Percentiles rank a stretch among this genome's conserved stretches.
phyloP scores from a whole-genome alignment of 2,329 filamentous ascomycete genomes.

The Graphiopsis chlorocephala region DNA sequence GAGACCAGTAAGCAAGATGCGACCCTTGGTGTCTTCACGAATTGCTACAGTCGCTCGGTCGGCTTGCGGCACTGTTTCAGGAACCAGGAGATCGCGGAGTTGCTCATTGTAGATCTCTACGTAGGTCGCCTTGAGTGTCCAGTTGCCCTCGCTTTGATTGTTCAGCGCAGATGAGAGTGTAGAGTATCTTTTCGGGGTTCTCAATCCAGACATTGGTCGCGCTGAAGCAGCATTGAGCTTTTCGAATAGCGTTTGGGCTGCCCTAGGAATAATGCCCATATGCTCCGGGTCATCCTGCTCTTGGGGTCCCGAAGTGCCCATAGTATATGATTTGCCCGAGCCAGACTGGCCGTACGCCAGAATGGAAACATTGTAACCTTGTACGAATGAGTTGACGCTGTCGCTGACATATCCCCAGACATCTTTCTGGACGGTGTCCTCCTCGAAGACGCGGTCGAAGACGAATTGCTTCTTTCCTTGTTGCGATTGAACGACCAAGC shows the following conservation, averaged over 20 bases:
- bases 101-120: slow-evolving; percentile 93
- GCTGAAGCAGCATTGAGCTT: slow-evolving; percentile 71
- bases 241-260: slow-evolving; percentile 82
- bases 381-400: slow-evolving; percentile 82
- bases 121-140: slow-evolving; percentile 82
- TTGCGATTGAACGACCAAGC: slow-evolving; percentile 80
- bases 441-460: slow-evolving; percentile 90
- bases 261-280: slow-evolving; percentile 92
- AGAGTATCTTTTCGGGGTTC: slow-evolving; percentile 76
- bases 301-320: slow-evolving; percentile 86
- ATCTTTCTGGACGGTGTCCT: slow-evolving; percentile 80
- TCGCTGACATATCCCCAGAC: slow-evolving; percentile 93
- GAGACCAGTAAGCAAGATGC: slow-evolving; percentile 88
- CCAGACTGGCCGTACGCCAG: slow-evolving; percentile 97
- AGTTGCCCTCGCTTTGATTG: slow-evolving; percentile 63
- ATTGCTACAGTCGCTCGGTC: slow-evolving; percentile 84
- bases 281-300: slow-evolving; percentile 48
- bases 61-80: slow-evolving; percentile 64
- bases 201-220: slow-evolving; percentile 61
- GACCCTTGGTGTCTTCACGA: slow-evolving; percentile 88
- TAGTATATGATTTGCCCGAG: slow-evolving; percentile 96
- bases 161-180: slow-evolving; percentile 45
- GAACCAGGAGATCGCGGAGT: slow-evolving; percentile 80
- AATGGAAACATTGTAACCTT: slow-evolving; percentile 98
- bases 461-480: slow-evolving; percentile 94